Conservation (phyloP, 768 basidiomycete species). For the Leccinum subgranulosum region DNA sequence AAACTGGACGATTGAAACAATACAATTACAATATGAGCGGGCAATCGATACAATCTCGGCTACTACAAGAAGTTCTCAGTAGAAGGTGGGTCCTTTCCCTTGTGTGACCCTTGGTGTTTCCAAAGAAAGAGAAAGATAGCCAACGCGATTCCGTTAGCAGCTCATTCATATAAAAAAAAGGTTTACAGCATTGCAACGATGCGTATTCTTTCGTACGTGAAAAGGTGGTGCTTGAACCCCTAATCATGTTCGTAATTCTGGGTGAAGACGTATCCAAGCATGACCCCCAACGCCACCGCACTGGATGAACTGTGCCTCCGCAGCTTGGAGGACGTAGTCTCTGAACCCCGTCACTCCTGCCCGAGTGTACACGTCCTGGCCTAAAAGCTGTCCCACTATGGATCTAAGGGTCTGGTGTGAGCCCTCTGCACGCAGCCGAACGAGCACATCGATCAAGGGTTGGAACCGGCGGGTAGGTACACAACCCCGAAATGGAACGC, state of each 20-base stretch:
- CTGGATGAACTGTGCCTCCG: conserved; percentile 36
- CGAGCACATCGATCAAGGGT: conserved; percentile 34
- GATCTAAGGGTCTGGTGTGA: conserved; percentile 35
- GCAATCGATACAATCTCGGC: background rate
- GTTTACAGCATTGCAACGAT: conserved; percentile 9
- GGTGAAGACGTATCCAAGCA: conserved; percentile 37
- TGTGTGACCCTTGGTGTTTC: background rate
- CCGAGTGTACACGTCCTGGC: conserved; percentile 32
- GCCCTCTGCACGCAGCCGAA: conserved; percentile 32
- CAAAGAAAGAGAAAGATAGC: background rate
- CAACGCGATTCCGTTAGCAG: background rate
- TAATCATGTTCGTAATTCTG: conserved; percentile 16
- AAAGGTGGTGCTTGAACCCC: background rate
- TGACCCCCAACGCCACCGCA: conserved; percentile 37
- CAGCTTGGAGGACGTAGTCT: conserved; percentile 40
- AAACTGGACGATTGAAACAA: background rate
- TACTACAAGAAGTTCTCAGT: background rate
- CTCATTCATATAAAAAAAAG: conserved; percentile 13
- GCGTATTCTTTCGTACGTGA: conserved; percentile 6
- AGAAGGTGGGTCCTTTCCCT: background rate
- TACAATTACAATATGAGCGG: background rate
- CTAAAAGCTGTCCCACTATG: conserved; percentile 33
- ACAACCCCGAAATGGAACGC: background rate
- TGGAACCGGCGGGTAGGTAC: conserved; percentile 19
- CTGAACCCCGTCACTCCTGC: conserved; percentile 41